Base-by-base conservation (phyloP, 2,329 filamentous ascomycete genomes). In the Drechslerella stenobrocha region DNA sequence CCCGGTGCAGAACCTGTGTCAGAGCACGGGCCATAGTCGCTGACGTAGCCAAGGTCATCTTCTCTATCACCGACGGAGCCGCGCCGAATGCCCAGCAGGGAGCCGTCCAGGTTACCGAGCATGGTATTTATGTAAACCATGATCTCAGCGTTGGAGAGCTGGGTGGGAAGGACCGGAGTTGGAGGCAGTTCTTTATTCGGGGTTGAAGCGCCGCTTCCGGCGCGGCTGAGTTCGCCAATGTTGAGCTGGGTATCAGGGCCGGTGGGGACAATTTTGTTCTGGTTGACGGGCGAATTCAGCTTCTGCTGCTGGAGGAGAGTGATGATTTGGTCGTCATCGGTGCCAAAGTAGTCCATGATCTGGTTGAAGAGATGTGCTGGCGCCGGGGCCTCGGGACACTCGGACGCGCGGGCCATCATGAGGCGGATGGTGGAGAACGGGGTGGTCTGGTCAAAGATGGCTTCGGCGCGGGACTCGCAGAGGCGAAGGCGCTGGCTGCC, bases 111-210 rank as follows among this genome's bases (percentile, higher is more conserved):
- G 15, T 48, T 44, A 2, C 63, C 63, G 1, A 67, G 35, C 63
- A 67, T 60, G 13, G 55, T 67, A 28, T 34, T 60, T 28, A 67
- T 59, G 30, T 67, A 67, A 3, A 67, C 11, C 55, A 60, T 60
- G 18, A 67, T 59, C 20, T 60, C 63, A 2, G 63, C 34, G n/a
- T 67, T 67, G 1, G 63, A 67, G 3, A 67, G 55, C n/a, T 56
- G 53, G 3, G 48, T 34, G 15, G 46, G 8, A 24, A 23, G 13
- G 11, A 24, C 24, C 7, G 34, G n/a, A 9, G 50, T 55, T 6
- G 45, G 18, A 20, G 11, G 32, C 23, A 32, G 23, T 3, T 66
- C 60, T 2, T 23, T 22, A 2, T 15, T 23, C 8, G 55, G 55
- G 20, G 63, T 67, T 23, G 55, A 67, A 26, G 47, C n/a, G 2